Conservation (phyloP, 768 basidiomycete genomes). For the Tricholoma saponaceum region DNA sequence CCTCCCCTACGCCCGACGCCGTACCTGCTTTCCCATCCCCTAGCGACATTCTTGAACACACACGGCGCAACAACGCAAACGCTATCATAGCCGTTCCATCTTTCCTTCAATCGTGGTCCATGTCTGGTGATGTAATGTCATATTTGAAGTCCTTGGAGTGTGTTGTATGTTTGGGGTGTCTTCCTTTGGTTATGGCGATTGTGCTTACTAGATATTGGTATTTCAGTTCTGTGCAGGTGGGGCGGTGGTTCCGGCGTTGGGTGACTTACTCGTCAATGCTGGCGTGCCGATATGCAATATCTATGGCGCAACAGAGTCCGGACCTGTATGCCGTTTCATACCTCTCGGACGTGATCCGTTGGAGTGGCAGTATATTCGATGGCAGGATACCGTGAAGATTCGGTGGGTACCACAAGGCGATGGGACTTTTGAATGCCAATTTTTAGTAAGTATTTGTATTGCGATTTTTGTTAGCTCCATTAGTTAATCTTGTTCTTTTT, state of each 20-base stretch:
- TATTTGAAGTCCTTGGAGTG: conserved; percentile 8
- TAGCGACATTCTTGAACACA: conserved; percentile 34
- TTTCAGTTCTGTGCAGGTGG: conserved; percentile 9
- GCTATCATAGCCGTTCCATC: conserved; percentile 31
- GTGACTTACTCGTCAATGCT: conserved; percentile 3
- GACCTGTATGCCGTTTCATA: conserved; percentile 1
- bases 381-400: conserved; percentile 9
- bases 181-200: neutral
- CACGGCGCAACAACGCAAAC: conserved; percentile 22
- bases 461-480: too few species aligned
- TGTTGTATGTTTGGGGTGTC: conserved; percentile 7
- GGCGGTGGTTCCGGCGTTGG: conserved; percentile 8
- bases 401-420: conserved; percentile 27
- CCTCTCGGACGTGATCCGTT: conserved; percentile 13
- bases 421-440: conserved; percentile 26
- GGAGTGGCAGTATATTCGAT: conserved; percentile 10
- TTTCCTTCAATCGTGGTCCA: conserved; percentile 33
- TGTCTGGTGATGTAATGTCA: conserved; percentile 17
- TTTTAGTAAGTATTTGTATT: conserved; percentile 24
- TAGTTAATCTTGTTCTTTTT: conserved; percentile 1
- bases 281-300: conserved; percentile 7
- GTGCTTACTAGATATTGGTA: too few species aligned
- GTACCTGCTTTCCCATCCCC: conserved; percentile 35
- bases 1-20: conserved; percentile 15
- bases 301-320: conserved; percentile 16